A percentile compares a stretch with the other conserved stretches of the same genome.
phyloP scores from a whole-genome alignment of 2,329 filamentous ascomycete genomes.

The Colletotrichum somersetense region DNA sequence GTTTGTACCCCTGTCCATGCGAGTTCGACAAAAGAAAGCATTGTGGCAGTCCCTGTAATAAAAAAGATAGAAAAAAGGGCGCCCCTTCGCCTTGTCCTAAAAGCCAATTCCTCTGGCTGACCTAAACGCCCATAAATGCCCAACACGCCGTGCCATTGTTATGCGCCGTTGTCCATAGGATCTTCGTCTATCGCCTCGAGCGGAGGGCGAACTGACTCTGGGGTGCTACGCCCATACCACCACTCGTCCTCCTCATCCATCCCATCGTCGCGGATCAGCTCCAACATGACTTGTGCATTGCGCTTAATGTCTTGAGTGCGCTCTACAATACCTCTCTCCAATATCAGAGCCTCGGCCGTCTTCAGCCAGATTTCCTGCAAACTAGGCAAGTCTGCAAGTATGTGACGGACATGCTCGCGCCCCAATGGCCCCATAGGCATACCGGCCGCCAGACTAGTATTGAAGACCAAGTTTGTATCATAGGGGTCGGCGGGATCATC shows the following conservation, averaged over 20 bases:
- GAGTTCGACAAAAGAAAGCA: slow-evolving; percentile 20
- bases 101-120: slow-evolving; percentile 10
- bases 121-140: slow-evolving; percentile 44
- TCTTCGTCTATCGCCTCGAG: slow-evolving; percentile 66
- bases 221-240: slow-evolving; percentile 67
- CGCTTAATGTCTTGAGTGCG: slow-evolving; percentile 72
- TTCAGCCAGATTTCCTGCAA: slow-evolving; percentile 73
- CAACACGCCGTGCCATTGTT: slow-evolving; percentile 28
- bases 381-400: slow-evolving; percentile 68
- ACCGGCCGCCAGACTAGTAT: slow-evolving; percentile 70
- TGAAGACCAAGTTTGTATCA: slow-evolving; percentile 58
- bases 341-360: slow-evolving; percentile 72
- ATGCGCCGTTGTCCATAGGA: slow-evolving; percentile 49
- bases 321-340: slow-evolving; percentile 70
- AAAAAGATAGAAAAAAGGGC: not conserved
- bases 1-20: slow-evolving; percentile 29
- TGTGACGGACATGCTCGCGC: slow-evolving; percentile 61
- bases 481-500: slow-evolving; percentile 14
- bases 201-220: slow-evolving; percentile 68
- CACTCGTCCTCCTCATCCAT: slow-evolving; percentile 72
- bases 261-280: slow-evolving; percentile 73
- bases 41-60: not conserved
- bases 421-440: slow-evolving; percentile 71
- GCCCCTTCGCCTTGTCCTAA: slow-evolving; percentile 9
- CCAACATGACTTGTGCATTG: slow-evolving; percentile 72